A percentile compares a stretch with the other conserved stretches of the same genome.
These are phyloP conservation scores for Fraxinus floribunda DNA, from an alignment of 305 asterid species.

Conservation along the genomic window DNA sequence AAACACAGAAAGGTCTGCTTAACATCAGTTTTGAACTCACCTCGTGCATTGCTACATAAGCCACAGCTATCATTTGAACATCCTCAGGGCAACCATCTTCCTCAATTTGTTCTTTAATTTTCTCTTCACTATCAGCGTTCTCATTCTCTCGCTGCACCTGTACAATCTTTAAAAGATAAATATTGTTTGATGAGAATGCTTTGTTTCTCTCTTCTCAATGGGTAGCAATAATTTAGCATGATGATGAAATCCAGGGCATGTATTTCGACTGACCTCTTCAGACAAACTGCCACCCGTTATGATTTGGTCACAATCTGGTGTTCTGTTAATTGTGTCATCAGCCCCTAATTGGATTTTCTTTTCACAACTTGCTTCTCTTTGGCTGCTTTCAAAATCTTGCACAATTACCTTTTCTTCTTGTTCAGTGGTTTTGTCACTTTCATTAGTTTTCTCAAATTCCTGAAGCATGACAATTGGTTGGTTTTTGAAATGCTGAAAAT, in stretches of 20 bases:
- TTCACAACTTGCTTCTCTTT: not conserved
- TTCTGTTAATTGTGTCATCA: not conserved
- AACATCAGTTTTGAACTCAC: conserved; percentile 1
- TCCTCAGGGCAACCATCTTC: conserved; percentile 27
- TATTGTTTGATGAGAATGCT: conserved; percentile 3
- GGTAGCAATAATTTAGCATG: not conserved
- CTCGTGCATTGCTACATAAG: not conserved
- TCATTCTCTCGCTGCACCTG: conserved; percentile 30
- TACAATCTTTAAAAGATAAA: conserved; percentile 24
- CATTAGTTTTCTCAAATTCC: not conserved
- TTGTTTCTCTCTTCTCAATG: not conserved
- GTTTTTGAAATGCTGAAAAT: conserved; percentile 8
- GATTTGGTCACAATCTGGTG: not conserved
- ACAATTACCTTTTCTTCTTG: not conserved
- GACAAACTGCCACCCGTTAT: not conserved
- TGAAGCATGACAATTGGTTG: not conserved
- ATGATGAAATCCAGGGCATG: not conserved
- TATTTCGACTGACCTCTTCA: not conserved
- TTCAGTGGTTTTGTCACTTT: conserved; percentile 3
- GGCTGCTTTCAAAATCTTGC: conserved; percentile 14
- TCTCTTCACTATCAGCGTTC: conserved; percentile 7
- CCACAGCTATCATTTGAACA: conserved; percentile 19
- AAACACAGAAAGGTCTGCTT: not conserved
- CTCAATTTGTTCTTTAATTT: conserved; percentile 16
- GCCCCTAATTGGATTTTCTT: not conserved